Evolutionary conservation across 2,329 filamentous ascomycete genomes (phyloP).

Genomic region (Fusarium circinatum): DNA sequence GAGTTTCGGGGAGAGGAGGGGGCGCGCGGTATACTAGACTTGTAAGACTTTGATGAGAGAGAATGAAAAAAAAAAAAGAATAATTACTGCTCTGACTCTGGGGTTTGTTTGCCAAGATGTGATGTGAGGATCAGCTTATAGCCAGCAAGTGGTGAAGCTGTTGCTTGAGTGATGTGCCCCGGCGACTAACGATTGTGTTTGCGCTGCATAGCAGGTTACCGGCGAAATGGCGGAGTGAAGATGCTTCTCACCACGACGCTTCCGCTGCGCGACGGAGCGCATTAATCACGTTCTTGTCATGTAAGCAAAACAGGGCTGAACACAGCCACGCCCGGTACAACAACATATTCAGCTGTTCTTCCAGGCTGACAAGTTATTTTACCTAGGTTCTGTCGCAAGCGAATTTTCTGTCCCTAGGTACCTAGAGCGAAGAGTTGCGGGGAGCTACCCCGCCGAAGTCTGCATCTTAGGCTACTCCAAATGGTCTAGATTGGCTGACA

Average conservation of each 20-base stretch:
- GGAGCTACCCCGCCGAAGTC: background rate
- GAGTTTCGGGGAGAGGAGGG: constrained; percentile 20
- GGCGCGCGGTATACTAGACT: constrained; percentile 14
- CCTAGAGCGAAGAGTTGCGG: no score
- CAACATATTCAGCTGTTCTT: background rate
- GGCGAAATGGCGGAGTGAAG: background rate
- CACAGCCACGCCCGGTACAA: background rate
- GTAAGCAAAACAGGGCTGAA: background rate
- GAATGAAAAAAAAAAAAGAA: background rate
- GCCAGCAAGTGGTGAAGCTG: background rate
- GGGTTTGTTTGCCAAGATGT: background rate
- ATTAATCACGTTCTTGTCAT: background rate
- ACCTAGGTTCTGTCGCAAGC: background rate
- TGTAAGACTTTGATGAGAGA: constrained; percentile 26
- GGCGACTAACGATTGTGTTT: background rate
- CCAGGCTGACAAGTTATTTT: background rate
- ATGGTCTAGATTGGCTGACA: background rate
- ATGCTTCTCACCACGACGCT: background rate
- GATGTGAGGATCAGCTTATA: background rate
- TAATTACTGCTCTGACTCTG: background rate
- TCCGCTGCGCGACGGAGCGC: background rate
- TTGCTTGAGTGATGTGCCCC: background rate
- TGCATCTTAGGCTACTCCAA: background rate
- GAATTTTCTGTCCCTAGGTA: background rate
- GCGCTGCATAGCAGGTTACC: background rate